phyloP scores from a whole-genome alignment of 805 yeast genomes.

The Candida suzukii region DNA sequence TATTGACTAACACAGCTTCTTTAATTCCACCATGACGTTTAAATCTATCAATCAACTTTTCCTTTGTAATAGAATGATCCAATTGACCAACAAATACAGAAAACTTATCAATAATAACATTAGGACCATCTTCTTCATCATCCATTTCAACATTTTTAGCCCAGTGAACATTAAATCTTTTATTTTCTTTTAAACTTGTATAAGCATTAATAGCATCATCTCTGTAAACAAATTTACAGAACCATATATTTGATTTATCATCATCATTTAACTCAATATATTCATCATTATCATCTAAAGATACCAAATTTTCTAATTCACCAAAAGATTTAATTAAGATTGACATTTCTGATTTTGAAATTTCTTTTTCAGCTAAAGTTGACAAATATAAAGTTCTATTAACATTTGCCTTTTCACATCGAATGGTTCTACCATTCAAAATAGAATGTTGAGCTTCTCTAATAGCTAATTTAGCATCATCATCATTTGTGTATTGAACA shows the following conservation, averaged over 20 bases:
- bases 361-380: conserved; percentile 14
- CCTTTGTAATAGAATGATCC: conserved; percentile 44
- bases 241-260: conserved; percentile 44
- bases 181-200: conserved; percentile 54
- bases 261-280: conserved; percentile 1
- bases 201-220: conserved; percentile 86
- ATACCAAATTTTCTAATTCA: conserved; percentile 61
- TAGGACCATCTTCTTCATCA: conserved; percentile 24
- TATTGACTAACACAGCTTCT: conserved; percentile 47
- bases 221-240: conserved; percentile 68
- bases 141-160: conserved; percentile 69
- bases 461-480: conserved; percentile 64
- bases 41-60: conserved; percentile 52
- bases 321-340: conserved; percentile 50
- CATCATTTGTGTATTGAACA: conserved; percentile 73
- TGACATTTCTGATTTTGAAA: conserved; percentile 26
- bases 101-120: conserved; percentile 52
- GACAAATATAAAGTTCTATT: conserved; percentile 75
- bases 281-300: conserved; percentile 8
- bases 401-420: conserved; percentile 89
- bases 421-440: conserved; percentile 66
- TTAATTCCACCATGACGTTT: conserved; percentile 58
- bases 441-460: conserved; percentile 59
- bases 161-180: conserved; percentile 68
- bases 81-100: conserved; percentile 81